A percentile compares a stretch with the other conserved stretches of the same genome.
Conservation (phyloP, 78 protist genomes). For the Isochrysis galbana region DNA sequence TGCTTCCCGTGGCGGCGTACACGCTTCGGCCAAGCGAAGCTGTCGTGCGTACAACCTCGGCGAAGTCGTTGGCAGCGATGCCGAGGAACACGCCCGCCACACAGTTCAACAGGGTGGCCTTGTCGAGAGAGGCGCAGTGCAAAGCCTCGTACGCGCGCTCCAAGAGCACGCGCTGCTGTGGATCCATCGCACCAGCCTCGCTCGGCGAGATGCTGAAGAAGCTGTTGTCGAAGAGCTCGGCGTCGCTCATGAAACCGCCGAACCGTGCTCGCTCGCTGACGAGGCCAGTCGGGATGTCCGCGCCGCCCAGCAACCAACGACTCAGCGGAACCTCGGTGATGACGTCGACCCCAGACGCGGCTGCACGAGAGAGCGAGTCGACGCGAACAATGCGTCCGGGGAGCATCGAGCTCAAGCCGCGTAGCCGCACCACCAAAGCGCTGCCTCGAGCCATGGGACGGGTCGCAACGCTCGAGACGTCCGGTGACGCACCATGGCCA, state of each 20-base stretch:
- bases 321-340: neutral
- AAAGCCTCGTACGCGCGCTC: neutral
- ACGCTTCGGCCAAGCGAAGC: neutral
- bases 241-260: neutral
- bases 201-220: neutral
- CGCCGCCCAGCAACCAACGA: neutral
- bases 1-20: neutral
- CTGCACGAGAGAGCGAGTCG: too few species aligned
- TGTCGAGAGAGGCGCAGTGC: neutral
- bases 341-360: neutral
- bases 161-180: neutral
- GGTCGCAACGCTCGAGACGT: neutral
- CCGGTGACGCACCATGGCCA: neutral
- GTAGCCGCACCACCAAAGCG: neutral
- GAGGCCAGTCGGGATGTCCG: neutral
- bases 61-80: neutral
- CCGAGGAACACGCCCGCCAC: neutral
- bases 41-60: neutral
- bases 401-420: neutral
- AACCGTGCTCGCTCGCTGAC: neutral
- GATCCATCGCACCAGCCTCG: neutral
- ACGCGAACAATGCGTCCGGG: neutral
- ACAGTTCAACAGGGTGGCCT: neutral
- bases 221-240: neutral
- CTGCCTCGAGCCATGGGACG: neutral